phyloP scores from a whole-genome alignment of 371 early-diverging fungal genomes.

The Synchytrium microbalum region DNA sequence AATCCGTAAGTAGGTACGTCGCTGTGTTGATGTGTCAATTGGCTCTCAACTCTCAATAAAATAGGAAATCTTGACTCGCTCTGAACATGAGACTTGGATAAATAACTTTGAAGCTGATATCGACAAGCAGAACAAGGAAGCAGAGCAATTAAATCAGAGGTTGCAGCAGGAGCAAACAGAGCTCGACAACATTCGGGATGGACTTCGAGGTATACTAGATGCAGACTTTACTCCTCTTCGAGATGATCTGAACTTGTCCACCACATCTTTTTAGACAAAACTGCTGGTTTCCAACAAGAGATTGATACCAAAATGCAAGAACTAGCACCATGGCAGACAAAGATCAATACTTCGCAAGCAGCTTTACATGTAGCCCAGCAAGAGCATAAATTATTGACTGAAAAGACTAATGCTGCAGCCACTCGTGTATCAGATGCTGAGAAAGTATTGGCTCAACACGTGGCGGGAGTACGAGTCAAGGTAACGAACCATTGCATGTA shows the following conservation, averaged over 20 bases:
- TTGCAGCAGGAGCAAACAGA: constrained; percentile 57
- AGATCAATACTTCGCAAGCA: constrained; percentile 62
- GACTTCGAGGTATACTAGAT: constrained; percentile 56
- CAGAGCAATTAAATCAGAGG: constrained; percentile 53
- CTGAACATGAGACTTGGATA: constrained; percentile 43
- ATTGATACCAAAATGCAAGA: constrained; percentile 70
- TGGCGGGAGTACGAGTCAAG: constrained; percentile 23
- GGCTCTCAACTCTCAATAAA: constrained; percentile 1
- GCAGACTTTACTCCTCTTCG: neutral
- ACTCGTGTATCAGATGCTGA: constrained; percentile 40
- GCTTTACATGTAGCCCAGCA: constrained; percentile 68
- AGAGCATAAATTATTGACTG: constrained; percentile 63
- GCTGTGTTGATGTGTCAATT: neutral
- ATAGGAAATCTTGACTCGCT: constrained; percentile 45
- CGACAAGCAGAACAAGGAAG: constrained; percentile 32
- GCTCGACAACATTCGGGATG: constrained; percentile 67
- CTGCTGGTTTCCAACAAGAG: constrained; percentile 57
- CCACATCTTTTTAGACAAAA: constrained; percentile 46
- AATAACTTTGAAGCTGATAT: constrained; percentile 30
- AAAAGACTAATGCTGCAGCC: constrained; percentile 29
- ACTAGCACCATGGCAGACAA: constrained; percentile 77
- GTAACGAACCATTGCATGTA: no score
- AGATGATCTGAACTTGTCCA: neutral
- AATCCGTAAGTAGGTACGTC: constrained; percentile 35
- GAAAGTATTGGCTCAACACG: constrained; percentile 37